A percentile compares a stretch with the other conserved stretches of the same genome.
Evolutionary conservation across 495 filamentous ascomycete species (phyloP).

Genomic region (Xylaria longipes): DNA sequence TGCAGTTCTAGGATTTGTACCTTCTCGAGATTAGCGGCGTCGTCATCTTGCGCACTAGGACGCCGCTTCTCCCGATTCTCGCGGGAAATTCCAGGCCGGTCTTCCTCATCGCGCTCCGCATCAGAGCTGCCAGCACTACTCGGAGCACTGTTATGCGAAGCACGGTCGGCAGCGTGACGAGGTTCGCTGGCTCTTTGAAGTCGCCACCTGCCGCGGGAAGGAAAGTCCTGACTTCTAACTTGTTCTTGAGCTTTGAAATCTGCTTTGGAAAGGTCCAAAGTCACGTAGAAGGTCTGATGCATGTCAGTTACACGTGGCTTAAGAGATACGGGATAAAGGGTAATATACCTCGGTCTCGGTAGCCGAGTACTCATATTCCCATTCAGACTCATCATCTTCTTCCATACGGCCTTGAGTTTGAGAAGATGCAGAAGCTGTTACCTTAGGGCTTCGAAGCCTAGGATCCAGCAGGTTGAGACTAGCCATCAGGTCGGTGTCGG

Average conservation of each 20-base stretch:
- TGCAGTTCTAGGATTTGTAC: conserved; percentile 87
- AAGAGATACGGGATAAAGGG: neutral
- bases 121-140: conserved; percentile 28
- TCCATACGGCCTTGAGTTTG: neutral
- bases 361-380: conserved; percentile 65
- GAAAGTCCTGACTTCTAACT: neutral
- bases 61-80: conserved; percentile 6
- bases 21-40: conserved; percentile 39
- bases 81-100: conserved; percentile 32
- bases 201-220: conserved; percentile 36
- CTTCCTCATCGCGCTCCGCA: conserved; percentile 38
- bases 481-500: conserved; percentile 34
- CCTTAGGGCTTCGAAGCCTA: conserved; percentile 16
- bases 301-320: neutral
- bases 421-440: neutral
- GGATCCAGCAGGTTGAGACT: conserved; percentile 30
- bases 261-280: conserved; percentile 60
- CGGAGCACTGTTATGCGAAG: conserved; percentile 24
- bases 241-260: conserved; percentile 47
- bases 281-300: conserved; percentile 61
- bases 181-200: conserved; percentile 32
- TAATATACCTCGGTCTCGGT: conserved; percentile 58
- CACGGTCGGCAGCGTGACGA: conserved; percentile 22
- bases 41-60: neutral
- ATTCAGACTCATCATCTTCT: conserved; percentile 54